A percentile compares a stretch with the other conserved stretches of the same genome.
These are phyloP conservation scores for Rhodomyrtus tomentosa DNA, from an alignment of 345 rosid genomes.

Conservation along the genomic window DNA sequence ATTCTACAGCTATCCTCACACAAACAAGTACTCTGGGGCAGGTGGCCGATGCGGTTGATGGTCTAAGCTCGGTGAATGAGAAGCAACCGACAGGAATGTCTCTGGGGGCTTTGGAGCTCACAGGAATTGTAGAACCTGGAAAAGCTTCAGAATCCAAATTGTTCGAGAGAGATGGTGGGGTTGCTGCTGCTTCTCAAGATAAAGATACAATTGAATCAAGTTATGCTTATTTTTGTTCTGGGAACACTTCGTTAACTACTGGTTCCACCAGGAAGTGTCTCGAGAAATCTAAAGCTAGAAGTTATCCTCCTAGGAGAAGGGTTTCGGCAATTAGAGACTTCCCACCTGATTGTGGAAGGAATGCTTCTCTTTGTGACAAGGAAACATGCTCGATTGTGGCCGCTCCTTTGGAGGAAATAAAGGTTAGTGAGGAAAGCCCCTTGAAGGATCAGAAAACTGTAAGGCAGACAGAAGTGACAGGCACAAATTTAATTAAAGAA, in stretches of 20 bases:
- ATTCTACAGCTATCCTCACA: not conserved
- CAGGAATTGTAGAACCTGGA: not conserved
- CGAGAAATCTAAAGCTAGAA: slow-evolving; percentile 7
- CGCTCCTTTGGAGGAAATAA: slow-evolving; percentile 1
- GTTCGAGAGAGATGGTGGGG: not conserved
- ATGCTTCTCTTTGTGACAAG: slow-evolving; percentile 8
- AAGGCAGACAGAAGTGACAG: slow-evolving; percentile 1
- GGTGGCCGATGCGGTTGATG: not conserved
- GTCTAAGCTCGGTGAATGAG: not conserved
- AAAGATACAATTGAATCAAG: not conserved
- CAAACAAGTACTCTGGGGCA: not conserved
- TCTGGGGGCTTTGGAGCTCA: not conserved
- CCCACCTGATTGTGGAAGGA: slow-evolving; percentile 41
- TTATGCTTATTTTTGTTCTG: not conserved
- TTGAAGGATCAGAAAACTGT: not conserved
- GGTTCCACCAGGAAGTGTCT: not conserved
- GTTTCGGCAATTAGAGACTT: slow-evolving; percentile 39
- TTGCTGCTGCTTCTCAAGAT: slow-evolving; percentile 1
- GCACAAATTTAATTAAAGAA: slow-evolving; percentile 7
- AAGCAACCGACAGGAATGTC: not conserved
- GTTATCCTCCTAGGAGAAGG: slow-evolving; percentile 35
- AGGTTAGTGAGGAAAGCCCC: slow-evolving; percentile 6
- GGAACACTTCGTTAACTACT: not conserved
- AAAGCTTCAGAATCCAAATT: not conserved
- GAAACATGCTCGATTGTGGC: slow-evolving; percentile 2